Evolutionary conservation across 306 rosid species (phyloP).

Genomic region (Pachyrhizus erosus): DNA sequence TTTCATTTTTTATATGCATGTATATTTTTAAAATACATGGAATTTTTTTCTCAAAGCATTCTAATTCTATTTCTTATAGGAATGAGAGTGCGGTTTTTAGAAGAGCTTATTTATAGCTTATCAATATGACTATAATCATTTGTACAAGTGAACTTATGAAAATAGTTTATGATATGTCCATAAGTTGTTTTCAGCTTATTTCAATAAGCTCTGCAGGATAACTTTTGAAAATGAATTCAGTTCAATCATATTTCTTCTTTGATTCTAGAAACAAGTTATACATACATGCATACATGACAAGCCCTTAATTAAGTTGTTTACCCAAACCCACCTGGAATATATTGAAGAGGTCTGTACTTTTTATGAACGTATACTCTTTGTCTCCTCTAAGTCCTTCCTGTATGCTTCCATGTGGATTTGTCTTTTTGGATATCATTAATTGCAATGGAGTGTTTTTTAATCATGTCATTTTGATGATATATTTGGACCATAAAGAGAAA

Average conservation of each 20-base stretch:
- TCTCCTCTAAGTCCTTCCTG: slow-evolving; percentile 4
- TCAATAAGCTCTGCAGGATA: not conserved
- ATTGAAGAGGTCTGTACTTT: slow-evolving; percentile 5
- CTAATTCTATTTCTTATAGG: slow-evolving; percentile 9
- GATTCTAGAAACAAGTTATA: not conserved
- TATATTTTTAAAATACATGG: not conserved
- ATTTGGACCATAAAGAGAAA: not conserved
- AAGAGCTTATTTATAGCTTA: not conserved
- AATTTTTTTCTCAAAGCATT: not conserved
- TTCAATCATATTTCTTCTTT: not conserved
- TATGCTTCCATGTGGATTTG: slow-evolving; percentile 13
- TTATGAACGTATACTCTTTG: not conserved
- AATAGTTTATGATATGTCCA: not conserved
- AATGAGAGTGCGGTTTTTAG: not conserved
- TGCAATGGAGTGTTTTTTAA: slow-evolving; percentile 16
- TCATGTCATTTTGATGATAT: not conserved
- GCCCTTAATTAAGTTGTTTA: not conserved
- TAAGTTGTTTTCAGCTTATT: not conserved
- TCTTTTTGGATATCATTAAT: slow-evolving; percentile 32
- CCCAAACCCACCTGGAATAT: not conserved
- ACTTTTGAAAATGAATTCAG: not conserved
- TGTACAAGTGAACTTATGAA: not conserved
- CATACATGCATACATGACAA: not conserved
- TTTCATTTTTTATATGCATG: slow-evolving; percentile 21
- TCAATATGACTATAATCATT: not conserved